Evolutionary conservation across 2,329 filamentous ascomycete genomes (phyloP).

Genomic region (Thielaviopsis euricoi): DNA sequence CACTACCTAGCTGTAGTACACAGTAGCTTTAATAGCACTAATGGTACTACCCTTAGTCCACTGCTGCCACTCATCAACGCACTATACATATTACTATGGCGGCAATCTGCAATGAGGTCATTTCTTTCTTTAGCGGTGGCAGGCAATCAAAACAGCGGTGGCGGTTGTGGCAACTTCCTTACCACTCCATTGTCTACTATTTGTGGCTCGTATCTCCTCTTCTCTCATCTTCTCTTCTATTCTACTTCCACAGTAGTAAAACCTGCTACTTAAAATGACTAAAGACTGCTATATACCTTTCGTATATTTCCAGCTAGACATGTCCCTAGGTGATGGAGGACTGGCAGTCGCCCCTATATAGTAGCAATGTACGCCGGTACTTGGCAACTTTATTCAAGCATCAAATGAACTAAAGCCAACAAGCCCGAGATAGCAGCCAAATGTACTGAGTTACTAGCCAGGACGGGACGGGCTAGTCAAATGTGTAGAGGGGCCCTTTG

Average conservation of each 20-base stretch:
- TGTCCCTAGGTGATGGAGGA: too few relatives aligned
- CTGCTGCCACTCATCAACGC: too few relatives aligned
- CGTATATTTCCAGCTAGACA: too few relatives aligned
- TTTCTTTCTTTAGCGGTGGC: background rate
- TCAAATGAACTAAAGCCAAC: background rate
- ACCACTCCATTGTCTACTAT: background rate
- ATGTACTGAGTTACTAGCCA: background rate
- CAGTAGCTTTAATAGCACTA: too few relatives aligned
- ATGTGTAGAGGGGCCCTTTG: background rate
- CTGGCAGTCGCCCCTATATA: background rate
- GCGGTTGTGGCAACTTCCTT: background rate
- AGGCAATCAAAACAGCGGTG: background rate
- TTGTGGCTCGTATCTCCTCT: background rate
- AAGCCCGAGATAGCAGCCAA: too few relatives aligned
- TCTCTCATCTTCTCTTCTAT: too few relatives aligned
- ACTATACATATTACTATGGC: background rate
- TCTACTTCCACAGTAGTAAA: too few relatives aligned
- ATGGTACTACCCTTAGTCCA: too few relatives aligned
- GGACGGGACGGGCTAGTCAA: too few relatives aligned
- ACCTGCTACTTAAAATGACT: too few relatives aligned
- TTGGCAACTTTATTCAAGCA: background rate
- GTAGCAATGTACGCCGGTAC: background rate
- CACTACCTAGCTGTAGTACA: background rate
- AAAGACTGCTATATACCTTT: background rate
- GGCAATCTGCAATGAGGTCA: background rate